Base-by-base conservation (phyloP, 176 grass and related monocot genomes). In the Aegilops bicornis region DNA sequence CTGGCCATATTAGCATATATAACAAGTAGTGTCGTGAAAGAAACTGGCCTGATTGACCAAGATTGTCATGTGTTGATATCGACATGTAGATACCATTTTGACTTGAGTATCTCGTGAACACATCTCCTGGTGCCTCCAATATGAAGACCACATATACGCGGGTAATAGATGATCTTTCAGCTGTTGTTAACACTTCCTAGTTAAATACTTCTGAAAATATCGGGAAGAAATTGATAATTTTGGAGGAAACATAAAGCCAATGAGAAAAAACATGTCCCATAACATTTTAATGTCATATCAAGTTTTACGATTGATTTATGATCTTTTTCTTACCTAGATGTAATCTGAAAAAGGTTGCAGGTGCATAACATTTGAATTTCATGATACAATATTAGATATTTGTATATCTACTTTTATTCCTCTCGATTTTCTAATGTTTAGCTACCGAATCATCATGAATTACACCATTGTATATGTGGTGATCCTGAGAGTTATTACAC, bases 1-100 rank as follows among this genome's bases (percentile, higher is more conserved):
- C 86, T 92, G 30, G 90, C 91, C 76, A 95, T 84, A 31, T 91
- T 64, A 89, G 96, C 92, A 85, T 91, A 92, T 83, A 98, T 92
- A 61, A 86, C 90, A 40, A 98, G 93, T 45, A 95, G 71, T 75
- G 91, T 89, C 77, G 93, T 87, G 74, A 98, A 95, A 22, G 94
- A 95, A 77, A 95, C 88, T 69, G 86, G 89, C 90, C 90, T 83
- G 36, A 93, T 89, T 22, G 96, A 98, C 93, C 88, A 95, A 70
- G 86, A 27, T 89, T 89, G 29, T 86, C 86, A 30, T 87, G 89
- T 30, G 63, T 85, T 69, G 96, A 82, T 82, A 89, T 87, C 86
- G 89, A 90, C 60, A 98, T 86, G 36, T 95, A 81, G 25, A 80
- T 73, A 77, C 78, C 91, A 71, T 54, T 81, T 73, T 83, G 75